Conservation (phyloP, 345 rosid species). For the Pistacia atlantica region DNA sequence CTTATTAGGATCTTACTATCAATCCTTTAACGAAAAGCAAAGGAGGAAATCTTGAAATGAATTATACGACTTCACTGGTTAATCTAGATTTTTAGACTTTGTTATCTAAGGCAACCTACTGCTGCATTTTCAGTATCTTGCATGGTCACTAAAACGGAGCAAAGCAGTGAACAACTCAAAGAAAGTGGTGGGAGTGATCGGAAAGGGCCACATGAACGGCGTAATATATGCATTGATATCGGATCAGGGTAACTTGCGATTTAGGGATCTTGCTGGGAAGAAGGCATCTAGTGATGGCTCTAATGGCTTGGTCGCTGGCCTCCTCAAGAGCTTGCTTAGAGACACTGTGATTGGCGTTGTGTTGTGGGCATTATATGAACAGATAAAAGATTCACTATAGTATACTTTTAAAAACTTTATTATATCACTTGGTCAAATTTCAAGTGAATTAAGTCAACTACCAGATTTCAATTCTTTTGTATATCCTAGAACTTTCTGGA, state of each 20-base stretch:
- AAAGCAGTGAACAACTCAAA: slow-evolving; percentile 78
- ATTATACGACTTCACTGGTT: too few species aligned
- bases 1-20: too few species aligned
- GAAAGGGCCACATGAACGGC: slow-evolving; percentile 89
- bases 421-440: neutral
- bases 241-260: slow-evolving; percentile 72
- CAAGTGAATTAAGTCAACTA: neutral
- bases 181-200: slow-evolving; percentile 80
- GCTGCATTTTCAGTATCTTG: slow-evolving; percentile 59
- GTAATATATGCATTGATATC: slow-evolving; percentile 76
- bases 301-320: slow-evolving; percentile 35
- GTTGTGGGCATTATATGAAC: slow-evolving; percentile 57
- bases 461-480: neutral
- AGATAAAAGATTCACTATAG: slow-evolving; percentile 24
- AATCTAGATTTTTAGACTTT: neutral
- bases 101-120: neutral
- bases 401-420: neutral
- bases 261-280: slow-evolving; percentile 69
- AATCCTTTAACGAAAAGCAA: too few species aligned
- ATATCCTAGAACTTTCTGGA: slow-evolving; percentile 15
- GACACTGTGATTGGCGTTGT: slow-evolving; percentile 51
- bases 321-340: slow-evolving; percentile 42
- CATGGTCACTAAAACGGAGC: slow-evolving; percentile 93
- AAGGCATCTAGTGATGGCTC: slow-evolving; percentile 26
- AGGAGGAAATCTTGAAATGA: too few species aligned